A percentile compares a stretch with the other conserved stretches of the same genome.
These are phyloP conservation scores for Rhizopogon salebrosus DNA, from an alignment of 768 basidiomycete genomes.

Conservation along the genomic window DNA sequence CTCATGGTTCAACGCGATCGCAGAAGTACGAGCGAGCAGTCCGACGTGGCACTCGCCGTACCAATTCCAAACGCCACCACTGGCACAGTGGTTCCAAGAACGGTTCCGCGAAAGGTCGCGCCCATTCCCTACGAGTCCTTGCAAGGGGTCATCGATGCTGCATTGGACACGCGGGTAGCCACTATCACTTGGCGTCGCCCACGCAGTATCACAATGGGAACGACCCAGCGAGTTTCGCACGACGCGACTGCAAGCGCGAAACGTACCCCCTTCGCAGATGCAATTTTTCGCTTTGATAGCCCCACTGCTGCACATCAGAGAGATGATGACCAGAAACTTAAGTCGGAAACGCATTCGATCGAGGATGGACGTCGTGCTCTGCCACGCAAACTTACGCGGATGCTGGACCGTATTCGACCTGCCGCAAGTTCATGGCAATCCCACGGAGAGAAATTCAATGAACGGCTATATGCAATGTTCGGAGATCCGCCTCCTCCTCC, in stretches of 20 bases:
- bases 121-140: not conserved
- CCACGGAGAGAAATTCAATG: not conserved
- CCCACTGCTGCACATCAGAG: not conserved
- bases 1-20: not conserved
- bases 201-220: not conserved
- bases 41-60: not conserved
- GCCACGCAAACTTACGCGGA: not conserved
- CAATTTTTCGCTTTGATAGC: not conserved
- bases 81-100: not conserved
- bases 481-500: too few species aligned
- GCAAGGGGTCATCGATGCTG: not conserved
- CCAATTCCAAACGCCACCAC: not conserved
- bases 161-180: constrained; percentile 3
- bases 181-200: not conserved
- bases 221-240: not conserved
- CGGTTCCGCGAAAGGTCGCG: not conserved
- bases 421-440: not conserved
- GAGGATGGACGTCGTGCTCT: not conserved
- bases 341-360: not conserved
- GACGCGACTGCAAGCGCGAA: not conserved
- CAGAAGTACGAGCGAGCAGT: not conserved
- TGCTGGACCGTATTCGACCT: not conserved
- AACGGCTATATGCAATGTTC: not conserved
- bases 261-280: not conserved
- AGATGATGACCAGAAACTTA: not conserved